Percentiles rank a stretch among this genome's conserved stretches.
phyloP scores from a whole-genome alignment of 208 protist species.

The Trypanosoma cruzi region DNA sequence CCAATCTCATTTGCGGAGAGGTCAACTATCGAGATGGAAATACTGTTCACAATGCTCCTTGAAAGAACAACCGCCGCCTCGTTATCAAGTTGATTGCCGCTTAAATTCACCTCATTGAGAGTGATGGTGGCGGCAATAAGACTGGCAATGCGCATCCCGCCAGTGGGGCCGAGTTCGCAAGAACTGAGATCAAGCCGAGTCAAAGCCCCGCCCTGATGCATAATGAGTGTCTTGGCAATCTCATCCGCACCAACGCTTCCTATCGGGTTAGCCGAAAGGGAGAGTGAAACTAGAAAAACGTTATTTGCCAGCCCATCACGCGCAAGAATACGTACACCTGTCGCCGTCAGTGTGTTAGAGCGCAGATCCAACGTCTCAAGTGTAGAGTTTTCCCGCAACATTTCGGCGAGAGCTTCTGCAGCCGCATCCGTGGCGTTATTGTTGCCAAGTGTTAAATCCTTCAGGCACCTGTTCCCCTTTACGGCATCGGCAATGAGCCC shows the following conservation, averaged over 20 bases:
- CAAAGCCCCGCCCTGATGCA: slow-evolving; percentile 54
- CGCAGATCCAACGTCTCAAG: slow-evolving; percentile 78
- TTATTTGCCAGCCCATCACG: slow-evolving; percentile 74
- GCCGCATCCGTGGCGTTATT: slow-evolving; percentile 84
- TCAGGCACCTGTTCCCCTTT: slow-evolving; percentile 58
- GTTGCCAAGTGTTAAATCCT: slow-evolving; percentile 69
- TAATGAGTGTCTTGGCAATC: slow-evolving; percentile 55
- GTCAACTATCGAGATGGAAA: slow-evolving; percentile 62
- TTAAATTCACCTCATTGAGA: slow-evolving; percentile 71
- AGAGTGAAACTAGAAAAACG: slow-evolving; percentile 48
- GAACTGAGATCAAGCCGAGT: slow-evolving; percentile 74
- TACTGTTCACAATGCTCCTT: slow-evolving; percentile 61
- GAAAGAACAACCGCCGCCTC: slow-evolving; percentile 70
- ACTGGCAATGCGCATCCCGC: slow-evolving; percentile 71
- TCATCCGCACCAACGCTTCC: slow-evolving; percentile 66
- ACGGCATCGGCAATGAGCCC: slow-evolving; percentile 55
- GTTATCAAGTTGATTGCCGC: slow-evolving; percentile 85
- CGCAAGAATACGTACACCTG: slow-evolving; percentile 47
- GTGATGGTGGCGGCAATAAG: slow-evolving; percentile 67
- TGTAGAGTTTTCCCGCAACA: slow-evolving; percentile 75
- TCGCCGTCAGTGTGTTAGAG: slow-evolving; percentile 73
- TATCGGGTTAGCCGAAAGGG: slow-evolving; percentile 75
- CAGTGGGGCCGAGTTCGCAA: slow-evolving; percentile 60
- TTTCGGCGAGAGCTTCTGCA: slow-evolving; percentile 50
- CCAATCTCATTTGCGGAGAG: slow-evolving; percentile 77